Evolutionary conservation across 1,139 yeast species (phyloP), one percentile per base, ranked within the genome.

Genomic region (Hansenula sp.): DNA sequence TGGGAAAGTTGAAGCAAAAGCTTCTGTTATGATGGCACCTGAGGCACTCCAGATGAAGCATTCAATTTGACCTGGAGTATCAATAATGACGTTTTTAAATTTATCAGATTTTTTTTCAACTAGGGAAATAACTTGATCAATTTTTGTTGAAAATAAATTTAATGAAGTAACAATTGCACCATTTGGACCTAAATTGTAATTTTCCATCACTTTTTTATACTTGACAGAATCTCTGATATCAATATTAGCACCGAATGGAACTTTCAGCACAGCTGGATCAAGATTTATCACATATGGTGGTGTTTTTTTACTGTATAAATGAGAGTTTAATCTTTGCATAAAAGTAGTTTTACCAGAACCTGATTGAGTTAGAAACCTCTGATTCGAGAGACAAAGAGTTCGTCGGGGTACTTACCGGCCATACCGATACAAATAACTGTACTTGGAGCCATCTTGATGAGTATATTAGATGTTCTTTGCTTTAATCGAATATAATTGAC

Each of bases 41-140:
- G 96, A 86, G 0, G 98, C 98, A 36, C 95, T 83, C 95, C 95
- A 85, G 39, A 92, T 89, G 60, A 92, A 92, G 65, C 97, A 88
- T 62, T 92, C 98, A 47, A 94, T 94, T 64, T 94, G 99, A 8
- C 99, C 99, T 0, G 99, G 99, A 1, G 99, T 94, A 62, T 94
- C 99, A 39, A 92, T 77, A 36, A 94, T 83, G 46, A 92, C 86
- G 60, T 89, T 83, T 25, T 77, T 65, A 46, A 76, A 75, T 34
- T 68, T 66, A 24, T 77, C 81, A 1, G 87, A 71, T 54, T 94
- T 76, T 57, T 88, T 88, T 56, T 90, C 96, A 18, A 90, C 86
- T 36, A 94, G 69, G 36, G 77, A 75, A 44, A 94, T 79, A 8
- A 94, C 97, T 64, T 94, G 98, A 59, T 94, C 99, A 43, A 94